Percentiles rank a stretch among this genome's conserved stretches.
Conservation (phyloP, 1,284 basidiomycete genomes). For the Megacollybia platyphylla region DNA sequence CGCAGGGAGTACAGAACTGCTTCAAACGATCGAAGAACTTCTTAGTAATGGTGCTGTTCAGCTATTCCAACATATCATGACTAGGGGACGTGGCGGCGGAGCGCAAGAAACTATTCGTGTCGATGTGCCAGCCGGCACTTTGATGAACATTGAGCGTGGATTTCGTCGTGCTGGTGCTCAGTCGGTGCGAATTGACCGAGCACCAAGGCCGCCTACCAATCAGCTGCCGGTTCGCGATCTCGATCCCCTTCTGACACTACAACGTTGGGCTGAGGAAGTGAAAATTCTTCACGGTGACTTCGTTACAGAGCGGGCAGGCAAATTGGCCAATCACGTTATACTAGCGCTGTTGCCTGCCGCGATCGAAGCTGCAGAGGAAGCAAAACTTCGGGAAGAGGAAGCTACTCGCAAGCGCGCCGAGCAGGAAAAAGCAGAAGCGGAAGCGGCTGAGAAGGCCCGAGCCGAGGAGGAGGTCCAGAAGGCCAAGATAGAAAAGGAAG, state of each 20-base stretch:
- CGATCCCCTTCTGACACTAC: conserved; percentile 73
- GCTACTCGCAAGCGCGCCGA: conserved; percentile 23
- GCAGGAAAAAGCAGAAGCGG: conserved; percentile 26
- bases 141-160: conserved; percentile 43
- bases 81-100: conserved; percentile 37
- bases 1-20: conserved; percentile 41
- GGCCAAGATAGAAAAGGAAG: conserved; percentile 17
- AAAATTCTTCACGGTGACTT: conserved; percentile 72
- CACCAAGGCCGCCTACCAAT: conserved; percentile 25
- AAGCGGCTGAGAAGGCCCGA: conserved; percentile 19
- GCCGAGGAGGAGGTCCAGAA: conserved; percentile 18
- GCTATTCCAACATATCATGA: conserved; percentile 71
- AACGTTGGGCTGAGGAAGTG: conserved; percentile 86
- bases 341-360: conserved; percentile 78
- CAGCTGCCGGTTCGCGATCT: conserved; percentile 45
- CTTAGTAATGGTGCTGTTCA: conserved; percentile 76
- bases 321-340: conserved; percentile 63
- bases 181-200: conserved; percentile 48
- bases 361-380: conserved; percentile 43
- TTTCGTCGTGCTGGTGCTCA: conserved; percentile 33
- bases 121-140: conserved; percentile 51
- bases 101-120: conserved; percentile 58
- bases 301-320: conserved; percentile 52
- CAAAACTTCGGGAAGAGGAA: conserved; percentile 39
- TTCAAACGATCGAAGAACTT: conserved; percentile 74